Evolutionary conservation across 768 basidiomycete species (phyloP).

Genomic region (Termitomyces sp.): DNA sequence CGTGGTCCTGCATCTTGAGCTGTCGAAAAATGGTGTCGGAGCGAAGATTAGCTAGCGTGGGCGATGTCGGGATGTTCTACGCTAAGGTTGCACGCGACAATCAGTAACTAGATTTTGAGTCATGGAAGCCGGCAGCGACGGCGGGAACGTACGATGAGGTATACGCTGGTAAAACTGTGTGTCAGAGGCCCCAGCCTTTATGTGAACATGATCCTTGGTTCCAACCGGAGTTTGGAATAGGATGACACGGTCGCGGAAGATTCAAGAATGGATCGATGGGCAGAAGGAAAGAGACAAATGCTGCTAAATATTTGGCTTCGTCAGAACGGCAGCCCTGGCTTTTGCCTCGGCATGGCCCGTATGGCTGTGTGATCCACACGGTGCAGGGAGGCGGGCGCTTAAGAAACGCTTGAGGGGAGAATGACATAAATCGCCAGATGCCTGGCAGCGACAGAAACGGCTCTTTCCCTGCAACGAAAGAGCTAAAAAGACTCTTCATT

Average conservation of each 20-base stretch:
- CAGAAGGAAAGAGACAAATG: conserved; percentile 1
- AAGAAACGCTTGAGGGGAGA: neutral
- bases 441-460: neutral
- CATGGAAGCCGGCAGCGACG: conserved; percentile 1
- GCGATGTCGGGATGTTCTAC: neutral
- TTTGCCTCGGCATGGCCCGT: conserved; percentile 6
- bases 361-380: conserved; percentile 11
- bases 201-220: conserved; percentile 13
- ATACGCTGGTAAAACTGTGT: neutral
- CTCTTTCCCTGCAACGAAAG: neutral
- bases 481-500: neutral
- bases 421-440: neutral
- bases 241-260: conserved; percentile 6
- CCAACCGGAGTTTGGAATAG: conserved; percentile 5
- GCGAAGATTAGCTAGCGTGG: neutral
- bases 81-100: neutral
- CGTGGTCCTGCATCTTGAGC: neutral
- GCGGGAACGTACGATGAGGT: conserved; percentile 5
- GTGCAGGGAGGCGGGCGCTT: neutral
- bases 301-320: conserved; percentile 11
- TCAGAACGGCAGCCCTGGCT: conserved; percentile 7
- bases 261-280: conserved; percentile 3
- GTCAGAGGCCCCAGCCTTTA: conserved; percentile 11
- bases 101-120: conserved; percentile 1
- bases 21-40: neutral